These are phyloP conservation scores for Lotus japonicus DNA, from an alignment of 306 rosid species.

Conservation along the genomic window DNA sequence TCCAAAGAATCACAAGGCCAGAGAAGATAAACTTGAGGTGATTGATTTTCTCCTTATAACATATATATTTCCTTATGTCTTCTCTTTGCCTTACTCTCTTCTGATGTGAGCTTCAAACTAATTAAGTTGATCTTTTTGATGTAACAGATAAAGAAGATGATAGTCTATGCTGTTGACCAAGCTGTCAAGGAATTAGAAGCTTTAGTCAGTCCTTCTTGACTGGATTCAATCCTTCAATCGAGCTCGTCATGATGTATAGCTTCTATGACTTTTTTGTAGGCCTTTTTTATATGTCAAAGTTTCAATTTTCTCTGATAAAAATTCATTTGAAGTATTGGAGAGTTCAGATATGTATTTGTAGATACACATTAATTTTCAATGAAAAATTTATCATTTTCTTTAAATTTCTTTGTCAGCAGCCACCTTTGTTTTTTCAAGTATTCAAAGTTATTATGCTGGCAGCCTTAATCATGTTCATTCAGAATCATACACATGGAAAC, in stretches of 20 bases:
- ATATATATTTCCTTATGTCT: not conserved
- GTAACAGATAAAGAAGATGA: constrained; percentile 62
- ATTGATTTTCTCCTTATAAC: not conserved
- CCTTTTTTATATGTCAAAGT: not conserved
- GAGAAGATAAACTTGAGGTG: constrained; percentile 83
- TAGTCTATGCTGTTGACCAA: constrained; percentile 45
- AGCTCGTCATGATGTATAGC: not conserved
- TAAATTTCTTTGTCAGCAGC: too few species aligned
- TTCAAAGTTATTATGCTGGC: too few species aligned
- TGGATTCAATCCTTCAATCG: not conserved
- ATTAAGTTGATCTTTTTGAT: too few species aligned
- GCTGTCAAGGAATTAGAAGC: constrained; percentile 39
- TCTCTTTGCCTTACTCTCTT: not conserved
- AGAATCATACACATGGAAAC: too few species aligned
- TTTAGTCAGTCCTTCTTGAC: not conserved
- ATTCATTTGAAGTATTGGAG: too few species aligned
- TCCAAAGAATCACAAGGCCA: constrained; percentile 54
- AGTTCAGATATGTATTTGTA: too few species aligned
- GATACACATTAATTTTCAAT: too few species aligned
- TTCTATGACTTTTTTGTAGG: too few species aligned
- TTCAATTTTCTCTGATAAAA: not conserved
- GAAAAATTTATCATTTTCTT: too few species aligned
- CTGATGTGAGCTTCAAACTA: not conserved
- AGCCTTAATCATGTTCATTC: too few species aligned
- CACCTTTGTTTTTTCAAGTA: too few species aligned